Evolutionary conservation across 176 grass and related monocot genomes (phyloP).

Genomic region (Phragmites australis): DNA sequence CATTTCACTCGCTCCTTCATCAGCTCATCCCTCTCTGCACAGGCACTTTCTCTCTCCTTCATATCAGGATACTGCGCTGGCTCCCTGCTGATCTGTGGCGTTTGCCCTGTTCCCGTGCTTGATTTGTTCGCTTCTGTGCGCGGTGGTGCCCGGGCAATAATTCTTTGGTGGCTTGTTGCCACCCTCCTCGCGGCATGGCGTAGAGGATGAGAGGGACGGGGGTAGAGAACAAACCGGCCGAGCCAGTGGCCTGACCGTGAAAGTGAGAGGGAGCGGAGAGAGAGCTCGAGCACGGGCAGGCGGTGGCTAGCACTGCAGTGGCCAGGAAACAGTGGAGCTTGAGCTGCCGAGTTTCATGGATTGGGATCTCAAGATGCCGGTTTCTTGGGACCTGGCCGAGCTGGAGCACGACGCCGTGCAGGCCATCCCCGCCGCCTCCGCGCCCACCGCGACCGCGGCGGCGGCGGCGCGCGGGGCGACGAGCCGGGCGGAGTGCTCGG

Average conservation of each 20-base stretch:
- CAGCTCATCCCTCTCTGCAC: not conserved
- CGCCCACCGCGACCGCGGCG: not conserved
- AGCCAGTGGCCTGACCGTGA: constrained; percentile 19
- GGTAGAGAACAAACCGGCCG: constrained; percentile 31
- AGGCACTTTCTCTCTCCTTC: constrained; percentile 16
- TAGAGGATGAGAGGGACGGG: constrained; percentile 33
- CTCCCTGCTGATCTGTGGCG: constrained; percentile 40
- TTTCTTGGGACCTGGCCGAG: constrained; percentile 69
- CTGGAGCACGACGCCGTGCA: constrained; percentile 49
- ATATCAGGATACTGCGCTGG: constrained; percentile 35
- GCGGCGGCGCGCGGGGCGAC: constrained; percentile 27
- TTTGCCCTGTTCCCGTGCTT: constrained; percentile 23
- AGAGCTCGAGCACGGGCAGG: not conserved
- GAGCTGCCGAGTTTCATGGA: constrained; percentile 58
- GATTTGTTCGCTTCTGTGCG: constrained; percentile 29
- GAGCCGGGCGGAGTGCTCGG: constrained; percentile 55
- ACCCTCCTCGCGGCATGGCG: constrained; percentile 39
- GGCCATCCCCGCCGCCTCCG: constrained; percentile 27
- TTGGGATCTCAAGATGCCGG: constrained; percentile 91
- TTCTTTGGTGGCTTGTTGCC: constrained; percentile 39
- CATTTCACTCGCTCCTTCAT: not conserved
- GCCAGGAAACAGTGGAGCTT: constrained; percentile 18
- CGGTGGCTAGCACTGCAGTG: not conserved
- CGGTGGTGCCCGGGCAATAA: constrained; percentile 43
- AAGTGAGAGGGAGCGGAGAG: not conserved